Conservation (phyloP, 805 yeast genomes). For the Lipomyces sp. region DNA sequence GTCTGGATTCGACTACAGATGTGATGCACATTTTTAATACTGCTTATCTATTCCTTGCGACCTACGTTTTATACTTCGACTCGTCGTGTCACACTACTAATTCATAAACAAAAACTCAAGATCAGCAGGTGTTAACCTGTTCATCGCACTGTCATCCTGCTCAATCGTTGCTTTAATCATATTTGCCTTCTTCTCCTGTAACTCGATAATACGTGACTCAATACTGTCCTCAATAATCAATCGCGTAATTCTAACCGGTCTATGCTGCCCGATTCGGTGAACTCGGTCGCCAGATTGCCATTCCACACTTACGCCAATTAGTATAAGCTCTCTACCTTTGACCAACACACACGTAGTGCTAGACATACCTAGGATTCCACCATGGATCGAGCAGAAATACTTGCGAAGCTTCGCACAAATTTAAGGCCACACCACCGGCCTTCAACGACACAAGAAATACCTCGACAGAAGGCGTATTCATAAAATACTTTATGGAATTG, state of each 20-base stretch:
- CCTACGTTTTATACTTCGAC: neutral
- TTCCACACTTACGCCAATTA: conserved; percentile 61
- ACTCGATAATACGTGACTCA: conserved; percentile 91
- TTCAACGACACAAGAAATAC: conserved; percentile 92
- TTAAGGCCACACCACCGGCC: conserved; percentile 98
- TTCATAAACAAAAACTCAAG: conserved; percentile 80
- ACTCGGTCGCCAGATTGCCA: conserved; percentile 99
- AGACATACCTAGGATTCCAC: conserved; percentile 85
- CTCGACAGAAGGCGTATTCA: conserved; percentile 91
- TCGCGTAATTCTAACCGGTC: conserved; percentile 92
- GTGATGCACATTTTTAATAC: neutral
- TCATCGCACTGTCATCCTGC: conserved; percentile 89
- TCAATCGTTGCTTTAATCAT: conserved; percentile 98
- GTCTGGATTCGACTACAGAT: conserved; percentile 2
- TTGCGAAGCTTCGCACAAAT: conserved; percentile 95
- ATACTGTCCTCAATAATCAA: conserved; percentile 96
- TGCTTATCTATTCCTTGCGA: neutral
- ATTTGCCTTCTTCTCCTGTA: conserved; percentile 96
- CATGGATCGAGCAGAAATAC: conserved; percentile 96
- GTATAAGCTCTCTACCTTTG: neutral
- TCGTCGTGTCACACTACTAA: neutral
- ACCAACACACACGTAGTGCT: neutral
- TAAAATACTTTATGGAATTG: conserved; percentile 83
- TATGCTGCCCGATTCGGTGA: conserved; percentile 92
- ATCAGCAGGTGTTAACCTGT: conserved; percentile 87